Base-by-base conservation (phyloP, 768 basidiomycete species). In the Serendipita sp. region DNA sequence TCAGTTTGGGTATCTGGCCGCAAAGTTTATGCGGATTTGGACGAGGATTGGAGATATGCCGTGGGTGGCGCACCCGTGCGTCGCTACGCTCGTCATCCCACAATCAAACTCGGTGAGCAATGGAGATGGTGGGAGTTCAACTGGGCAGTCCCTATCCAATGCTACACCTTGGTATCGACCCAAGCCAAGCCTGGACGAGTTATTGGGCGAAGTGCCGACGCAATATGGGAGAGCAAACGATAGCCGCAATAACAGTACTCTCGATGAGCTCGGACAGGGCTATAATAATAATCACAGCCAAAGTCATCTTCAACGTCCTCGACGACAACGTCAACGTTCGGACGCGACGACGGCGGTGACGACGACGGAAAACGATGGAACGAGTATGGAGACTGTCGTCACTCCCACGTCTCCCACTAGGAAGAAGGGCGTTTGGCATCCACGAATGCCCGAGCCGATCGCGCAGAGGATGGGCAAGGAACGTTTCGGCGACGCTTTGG, bases 41-140 rank as follows among this genome's bases (percentile, higher is more conserved):
- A 18, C 18, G 18, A 11, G 56, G 16, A 28, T 60, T 36, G 34
- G 56, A 8, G 56, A 60, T 36, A 60, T 60, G 56, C 56, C 56
- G 23, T 60, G 56, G 56, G 34, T 60, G 23, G 56, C 56, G 34
- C 16, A 60, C 8, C 56, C 56, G 10, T 60, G 56, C 35, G 56
- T 60, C 34, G 56, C 56, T 8, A 60, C 56, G 56, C 56, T 60
- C 34, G n/a, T 60, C 35, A 60, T 60, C 10, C 56, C 56, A 23
- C 56, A 60, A 30, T 28, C 18, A 18, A 51, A 51, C 48, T 51
- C 48, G 38, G 38, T 13, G 13, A 41, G 13, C n/a, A 51, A 51
- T 32, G 13, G 13, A 18, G 13, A 18, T 46, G 44, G 44, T 11
- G 18, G 11, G 44, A 46, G 18, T 18, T 18, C 11, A 13, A 11